Evolutionary conservation across 805 yeast species (phyloP), one percentile per base, ranked within the genome.

Genomic region (Vanderwaltozyma polyspora): DNA sequence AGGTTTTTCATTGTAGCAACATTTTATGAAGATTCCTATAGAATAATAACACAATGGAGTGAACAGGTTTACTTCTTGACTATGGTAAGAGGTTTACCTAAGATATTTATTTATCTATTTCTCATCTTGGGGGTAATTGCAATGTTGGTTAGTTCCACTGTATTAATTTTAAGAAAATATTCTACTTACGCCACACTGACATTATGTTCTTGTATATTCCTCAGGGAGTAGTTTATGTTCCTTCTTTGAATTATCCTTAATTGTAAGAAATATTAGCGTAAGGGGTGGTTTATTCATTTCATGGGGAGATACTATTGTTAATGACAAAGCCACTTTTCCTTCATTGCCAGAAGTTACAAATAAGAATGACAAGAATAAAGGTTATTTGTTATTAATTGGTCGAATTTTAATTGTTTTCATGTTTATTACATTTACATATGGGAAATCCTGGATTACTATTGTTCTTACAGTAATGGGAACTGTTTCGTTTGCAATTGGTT

Each of bases 261-360:
- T 91, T 46, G 68, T 86, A 51, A 77, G 96, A 63, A 87, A 85
- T 57, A 67, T 87, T 45, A 79, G 93, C 17, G 89, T 89, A 34
- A 79, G 85, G 45, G 98, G 98, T 29, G 97, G 97, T 6, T 70
- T 89, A 42, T 63, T 89, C 45, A 74, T 89, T 51, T 95, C 93
- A 4, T 74, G 85, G 38, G 75, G 89, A 36, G 97, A 89, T 56
- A 76, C 89, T 4, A 69, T 89, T 48, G 87, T 83, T 19, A 75
- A 83, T 73, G 63, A 79, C 69, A 63, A 71, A 81, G 62, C 66
- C 67, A 42, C 70, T 68, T 55, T 56, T 41, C 67, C 66, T n/a
- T 64, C 63, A 48, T 44, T 64, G 16, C 69, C 69, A 13, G 67
- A 64, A 62, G 78, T 57, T 71, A 79, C 62, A 60, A 72, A 55